Evolutionary conservation across 345 rosid genomes (phyloP), one percentile per base, ranked within the genome.

Genomic region (Populus pruinosa): DNA sequence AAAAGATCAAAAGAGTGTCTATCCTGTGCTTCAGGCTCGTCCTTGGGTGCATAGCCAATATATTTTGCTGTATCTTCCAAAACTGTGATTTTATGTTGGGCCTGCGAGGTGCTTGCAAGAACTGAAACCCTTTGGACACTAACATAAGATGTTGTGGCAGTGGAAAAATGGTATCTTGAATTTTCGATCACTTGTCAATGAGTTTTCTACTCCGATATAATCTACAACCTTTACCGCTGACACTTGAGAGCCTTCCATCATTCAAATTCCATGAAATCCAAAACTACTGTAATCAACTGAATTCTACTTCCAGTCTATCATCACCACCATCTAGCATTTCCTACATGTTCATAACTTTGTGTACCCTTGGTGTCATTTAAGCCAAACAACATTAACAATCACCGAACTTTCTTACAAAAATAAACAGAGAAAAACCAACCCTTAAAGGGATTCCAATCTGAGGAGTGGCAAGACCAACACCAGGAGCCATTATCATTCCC

Each of bases 391-490:
- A 38, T 21, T 38, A 67, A 69, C 11, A 39, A n/a, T 38, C 33
- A 44, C 33, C 38, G 5, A 36, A 10, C 18, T 20, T 72, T 72
- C 31, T 11, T 56, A 14, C 16, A 55, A 49, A 12, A 59, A 23
- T 16, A 62, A 62, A 61, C 11, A 44, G 55, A 27, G 12, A 62
- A 73, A 4, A 61, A 75, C 81, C 36, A 29, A 92, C 97, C 83
- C 83, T 84, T 75, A 91, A 85, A 23, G 99, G 96, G 76, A 93
- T 36, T 64, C 99, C 98, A 82, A 95, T 92, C 77, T 93, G 98
- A 72, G 99, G 98, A 76, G 99, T 97, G 72, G 99, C 98, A 14
- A 95, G 92, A 1, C 99, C 98, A 79, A 92, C 97, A 21, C 99
- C 98, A 67, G 97, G 99, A 76, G 94, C 97, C 66, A 75, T 80